Evolutionary conservation across 164 flowering plant genomes (phyloP), one percentile per base, ranked within the genome.

Genomic region (Stephania cephalantha): DNA sequence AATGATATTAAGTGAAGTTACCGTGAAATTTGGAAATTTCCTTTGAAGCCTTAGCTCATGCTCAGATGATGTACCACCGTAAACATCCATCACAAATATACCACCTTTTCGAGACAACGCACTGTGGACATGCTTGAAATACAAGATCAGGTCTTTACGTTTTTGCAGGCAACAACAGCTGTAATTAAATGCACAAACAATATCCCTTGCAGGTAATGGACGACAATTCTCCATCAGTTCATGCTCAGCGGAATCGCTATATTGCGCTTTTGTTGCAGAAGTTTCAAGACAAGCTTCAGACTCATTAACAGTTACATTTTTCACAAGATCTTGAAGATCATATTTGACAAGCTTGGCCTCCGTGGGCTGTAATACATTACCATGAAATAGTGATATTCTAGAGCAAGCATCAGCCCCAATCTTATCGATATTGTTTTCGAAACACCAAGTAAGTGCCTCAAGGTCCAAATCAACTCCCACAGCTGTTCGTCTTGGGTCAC

Each of bases 51-150:
- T 86, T 35, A 95, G 83, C 81, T 84, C 79, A 35, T 78, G 71
- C 81, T 95, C 98, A 29, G 99, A 89, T 74, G 99, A 95, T 46
- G 90, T 84, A 50, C 99, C 99, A 50, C 98, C 99, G 80, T 93
- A 95, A 58, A 95, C 78, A 81, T 95, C 98, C 99, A 95, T 93
- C 45, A 87, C 99, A 82, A 95, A 93, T 82, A 95, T 91, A 20
- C 96, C 98, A 70, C 98, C 97, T 77, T 76, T 88, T 68, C 79
- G 88, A 29, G 94, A 93, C 84, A 93, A 85, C 20, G 86, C 70
- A 65, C 71, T 74, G 67, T 81, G 88, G 22, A 85, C 93, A 85
- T 91, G 89, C 87, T 87, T 91, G 84, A 95, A 95, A 81, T 95
- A 95, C 73, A 79, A 69, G 71, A 95, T 82, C 77, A 95, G 84